A percentile compares a stretch with the other conserved stretches of the same genome.
These are phyloP conservation scores for Mortierella sp. DNA, from an alignment of 371 early-diverging fungal species.

Conservation along the genomic window DNA sequence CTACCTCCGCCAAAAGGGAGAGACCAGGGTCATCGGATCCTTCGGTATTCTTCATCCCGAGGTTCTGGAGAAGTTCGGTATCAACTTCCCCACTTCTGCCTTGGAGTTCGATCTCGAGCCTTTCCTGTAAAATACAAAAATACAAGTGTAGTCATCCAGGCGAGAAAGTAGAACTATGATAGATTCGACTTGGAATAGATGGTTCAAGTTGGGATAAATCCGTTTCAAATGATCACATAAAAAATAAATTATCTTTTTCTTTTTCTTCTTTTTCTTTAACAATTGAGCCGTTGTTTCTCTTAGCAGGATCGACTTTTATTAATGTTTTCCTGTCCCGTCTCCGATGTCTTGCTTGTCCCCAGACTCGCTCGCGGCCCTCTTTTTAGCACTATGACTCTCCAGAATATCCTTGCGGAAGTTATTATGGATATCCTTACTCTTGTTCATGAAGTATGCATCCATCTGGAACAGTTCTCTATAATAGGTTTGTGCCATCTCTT, in stretches of 20 bases:
- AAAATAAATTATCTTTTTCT: too few relatives aligned
- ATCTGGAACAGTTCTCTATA: constrained; percentile 22
- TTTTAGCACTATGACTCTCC: constrained; percentile 12
- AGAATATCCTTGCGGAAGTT: constrained; percentile 21
- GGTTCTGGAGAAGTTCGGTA: constrained; percentile 88
- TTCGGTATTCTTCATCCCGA: constrained; percentile 96
- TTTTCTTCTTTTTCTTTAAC: too few relatives aligned
- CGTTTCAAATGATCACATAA: too few relatives aligned
- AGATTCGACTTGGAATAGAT: background rate
- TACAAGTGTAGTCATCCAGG: background rate
- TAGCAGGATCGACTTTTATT: too few relatives aligned
- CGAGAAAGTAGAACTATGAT: background rate
- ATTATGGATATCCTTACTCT: background rate
- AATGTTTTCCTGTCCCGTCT: background rate
- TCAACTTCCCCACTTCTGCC: constrained; percentile 88
- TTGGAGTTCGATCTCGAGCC: constrained; percentile 97
- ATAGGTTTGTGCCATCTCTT: background rate
- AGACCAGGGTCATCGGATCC: constrained; percentile 77
- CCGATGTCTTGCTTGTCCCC: background rate
- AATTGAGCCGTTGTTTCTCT: too few relatives aligned
- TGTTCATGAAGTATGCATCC: constrained; percentile 11
- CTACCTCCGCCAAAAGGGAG: constrained; percentile 71
- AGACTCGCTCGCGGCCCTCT: background rate
- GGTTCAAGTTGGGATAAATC: too few relatives aligned
- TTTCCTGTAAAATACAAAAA: constrained; percentile 81